Conservation (phyloP, 176 grass and related monocot genomes). For the Eragrostis curvula region DNA sequence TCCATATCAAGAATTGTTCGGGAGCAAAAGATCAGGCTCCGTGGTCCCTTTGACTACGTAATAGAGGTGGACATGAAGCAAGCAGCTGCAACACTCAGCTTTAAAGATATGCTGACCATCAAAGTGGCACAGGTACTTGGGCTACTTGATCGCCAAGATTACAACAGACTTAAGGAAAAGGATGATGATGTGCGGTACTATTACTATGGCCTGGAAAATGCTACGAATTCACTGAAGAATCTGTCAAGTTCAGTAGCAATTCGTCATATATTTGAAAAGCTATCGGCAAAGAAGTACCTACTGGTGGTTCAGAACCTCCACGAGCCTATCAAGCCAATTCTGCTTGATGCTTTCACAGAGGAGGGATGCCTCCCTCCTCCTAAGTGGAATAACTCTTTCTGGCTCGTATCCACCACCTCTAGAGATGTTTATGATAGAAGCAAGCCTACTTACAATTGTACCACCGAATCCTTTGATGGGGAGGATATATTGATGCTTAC, state of each 20-base stretch:
- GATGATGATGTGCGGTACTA: neutral
- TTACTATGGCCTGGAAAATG: accelerated
- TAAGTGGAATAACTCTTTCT: accelerated
- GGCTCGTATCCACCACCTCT: neutral
- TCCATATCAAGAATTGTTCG: neutral
- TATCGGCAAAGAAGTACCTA: neutral
- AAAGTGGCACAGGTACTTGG: neutral
- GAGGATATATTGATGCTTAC: neutral
- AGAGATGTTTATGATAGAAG: neutral
- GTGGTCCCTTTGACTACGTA: accelerated
- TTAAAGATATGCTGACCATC: neutral
- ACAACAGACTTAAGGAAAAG: neutral
- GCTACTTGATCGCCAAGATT: neutral
- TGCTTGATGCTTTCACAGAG: accelerated
- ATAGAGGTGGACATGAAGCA: slow-evolving; percentile 33
- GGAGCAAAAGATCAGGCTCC: accelerated
- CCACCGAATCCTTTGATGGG: accelerated
- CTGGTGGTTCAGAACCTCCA: slow-evolving; percentile 1
- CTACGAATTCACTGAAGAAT: accelerated
- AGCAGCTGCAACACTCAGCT: neutral
- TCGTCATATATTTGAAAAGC: neutral
- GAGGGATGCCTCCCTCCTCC: neutral
- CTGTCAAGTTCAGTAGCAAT: accelerated
- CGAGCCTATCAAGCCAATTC: neutral
- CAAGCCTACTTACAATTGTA: accelerated